phyloP scores from a whole-genome alignment of 257 asterid species.

The Fraxinus anomala region DNA sequence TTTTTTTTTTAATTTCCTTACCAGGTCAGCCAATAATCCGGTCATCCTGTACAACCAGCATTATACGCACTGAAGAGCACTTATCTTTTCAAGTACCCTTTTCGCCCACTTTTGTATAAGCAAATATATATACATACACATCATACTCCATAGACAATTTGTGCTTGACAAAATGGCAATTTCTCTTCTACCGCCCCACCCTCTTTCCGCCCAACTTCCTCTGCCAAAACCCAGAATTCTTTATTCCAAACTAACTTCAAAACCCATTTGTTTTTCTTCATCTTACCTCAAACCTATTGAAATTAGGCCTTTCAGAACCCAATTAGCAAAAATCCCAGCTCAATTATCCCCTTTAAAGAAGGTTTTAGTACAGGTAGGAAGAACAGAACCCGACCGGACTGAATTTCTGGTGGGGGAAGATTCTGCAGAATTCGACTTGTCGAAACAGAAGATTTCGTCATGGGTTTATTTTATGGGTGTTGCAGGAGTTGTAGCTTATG shows the following conservation, averaged over 20 bases:
- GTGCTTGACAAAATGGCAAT: conserved; percentile 31
- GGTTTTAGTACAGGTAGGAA: conserved; percentile 38
- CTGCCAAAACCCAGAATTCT: conserved; percentile 37
- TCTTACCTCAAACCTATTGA: conserved; percentile 18
- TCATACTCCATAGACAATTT: not conserved
- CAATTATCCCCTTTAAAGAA: conserved; percentile 12
- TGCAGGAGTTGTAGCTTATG: conserved; percentile 69
- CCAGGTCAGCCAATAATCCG: no score
- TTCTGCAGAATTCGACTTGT: conserved; percentile 69
- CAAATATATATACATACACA: no score
- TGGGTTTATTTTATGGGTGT: conserved; percentile 72
- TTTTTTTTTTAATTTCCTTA: no score
- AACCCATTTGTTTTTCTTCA: conserved; percentile 8
- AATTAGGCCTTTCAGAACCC: conserved; percentile 19
- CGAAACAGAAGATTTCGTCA: conserved; percentile 74
- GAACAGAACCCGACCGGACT: conserved; percentile 40
- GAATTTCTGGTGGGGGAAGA: conserved; percentile 75
- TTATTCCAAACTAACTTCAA: not conserved
- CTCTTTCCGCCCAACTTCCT: conserved; percentile 33
- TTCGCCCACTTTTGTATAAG: not conserved
- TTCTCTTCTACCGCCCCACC: conserved; percentile 41
- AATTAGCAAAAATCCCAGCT: conserved; percentile 2
- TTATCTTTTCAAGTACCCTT: not conserved
- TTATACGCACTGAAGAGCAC: not conserved
- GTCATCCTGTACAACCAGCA: no score